Evolutionary conservation across 2,329 filamentous ascomycete genomes (phyloP).

Genomic region (Neofusicoccum cordaticola): DNA sequence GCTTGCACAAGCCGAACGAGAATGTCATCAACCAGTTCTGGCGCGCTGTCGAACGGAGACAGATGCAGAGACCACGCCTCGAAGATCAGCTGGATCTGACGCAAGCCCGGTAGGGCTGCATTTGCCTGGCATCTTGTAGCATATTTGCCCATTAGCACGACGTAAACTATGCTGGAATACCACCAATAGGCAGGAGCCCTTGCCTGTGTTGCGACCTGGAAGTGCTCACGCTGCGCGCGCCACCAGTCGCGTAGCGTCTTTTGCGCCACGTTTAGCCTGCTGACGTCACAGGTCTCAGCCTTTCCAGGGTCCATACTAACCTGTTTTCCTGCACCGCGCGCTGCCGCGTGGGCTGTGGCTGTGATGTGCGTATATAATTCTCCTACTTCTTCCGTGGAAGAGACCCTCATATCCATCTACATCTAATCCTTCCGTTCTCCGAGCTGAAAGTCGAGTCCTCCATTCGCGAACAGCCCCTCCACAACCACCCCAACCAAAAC

Average conservation of each 20-base stretch:
- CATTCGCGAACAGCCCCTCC: background rate
- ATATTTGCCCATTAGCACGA: background rate
- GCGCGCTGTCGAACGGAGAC: background rate
- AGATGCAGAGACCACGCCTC: background rate
- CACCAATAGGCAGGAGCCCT: background rate
- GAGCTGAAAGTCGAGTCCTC: background rate
- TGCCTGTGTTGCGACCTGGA: background rate
- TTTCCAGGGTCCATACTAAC: background rate
- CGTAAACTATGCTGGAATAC: background rate
- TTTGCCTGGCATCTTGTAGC: background rate
- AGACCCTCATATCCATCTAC: background rate
- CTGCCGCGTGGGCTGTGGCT: background rate
- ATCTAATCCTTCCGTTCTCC: background rate
- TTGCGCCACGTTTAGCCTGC: background rate
- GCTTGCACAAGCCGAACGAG: background rate
- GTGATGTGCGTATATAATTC: background rate
- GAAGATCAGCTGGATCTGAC: background rate
- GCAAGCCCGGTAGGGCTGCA: background rate
- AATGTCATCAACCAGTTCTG: constrained; percentile 7
- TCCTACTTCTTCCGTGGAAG: background rate
- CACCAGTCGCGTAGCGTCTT: background rate
- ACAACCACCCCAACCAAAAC: background rate
- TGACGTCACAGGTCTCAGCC: constrained; percentile 6
- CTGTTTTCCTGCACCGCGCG: background rate
- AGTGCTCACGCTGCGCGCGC: background rate